Conservation (phyloP, 768 basidiomycete species). For the Pleurotus citrinopileatus region DNA sequence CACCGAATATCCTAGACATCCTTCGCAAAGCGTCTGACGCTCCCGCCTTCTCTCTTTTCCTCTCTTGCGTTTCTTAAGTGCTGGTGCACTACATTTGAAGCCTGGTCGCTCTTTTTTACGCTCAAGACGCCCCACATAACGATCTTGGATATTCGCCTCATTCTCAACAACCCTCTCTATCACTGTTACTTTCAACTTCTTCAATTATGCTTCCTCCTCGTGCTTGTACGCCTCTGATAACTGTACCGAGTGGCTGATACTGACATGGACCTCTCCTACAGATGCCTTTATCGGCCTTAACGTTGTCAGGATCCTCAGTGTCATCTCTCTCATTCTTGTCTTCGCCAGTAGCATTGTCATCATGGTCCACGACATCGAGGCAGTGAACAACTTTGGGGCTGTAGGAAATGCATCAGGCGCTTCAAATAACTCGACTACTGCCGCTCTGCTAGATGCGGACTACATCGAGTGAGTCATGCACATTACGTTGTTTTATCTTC, state of each 20-base stretch:
- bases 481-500: not conserved
- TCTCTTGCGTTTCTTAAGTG: conserved; percentile 7
- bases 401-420: conserved; percentile 33
- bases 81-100: conserved; percentile 12
- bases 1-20: not conserved
- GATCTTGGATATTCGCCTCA: too few relatives aligned
- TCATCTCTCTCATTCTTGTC: conserved; percentile 77
- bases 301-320: conserved; percentile 67
- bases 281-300: conserved; percentile 75
- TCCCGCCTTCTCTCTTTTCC: not conserved
- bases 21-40: not conserved
- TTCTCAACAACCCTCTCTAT: too few relatives aligned
- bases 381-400: conserved; percentile 61
- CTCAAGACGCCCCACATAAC: conserved; percentile 1
- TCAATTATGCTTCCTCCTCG: conserved; percentile 13
- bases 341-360: conserved; percentile 74
- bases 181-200: not conserved
- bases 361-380: conserved; percentile 73
- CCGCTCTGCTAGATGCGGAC: conserved; percentile 51
- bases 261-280: conserved; percentile 15
- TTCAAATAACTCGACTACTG: conserved; percentile 29
- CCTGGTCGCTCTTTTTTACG: conserved; percentile 6
- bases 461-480: conserved; percentile 73
- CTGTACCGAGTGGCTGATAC: not conserved
- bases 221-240: conserved; percentile 10